Conservation (phyloP, 352 stramenopile genomes). For the Phytophthora lateralis region DNA sequence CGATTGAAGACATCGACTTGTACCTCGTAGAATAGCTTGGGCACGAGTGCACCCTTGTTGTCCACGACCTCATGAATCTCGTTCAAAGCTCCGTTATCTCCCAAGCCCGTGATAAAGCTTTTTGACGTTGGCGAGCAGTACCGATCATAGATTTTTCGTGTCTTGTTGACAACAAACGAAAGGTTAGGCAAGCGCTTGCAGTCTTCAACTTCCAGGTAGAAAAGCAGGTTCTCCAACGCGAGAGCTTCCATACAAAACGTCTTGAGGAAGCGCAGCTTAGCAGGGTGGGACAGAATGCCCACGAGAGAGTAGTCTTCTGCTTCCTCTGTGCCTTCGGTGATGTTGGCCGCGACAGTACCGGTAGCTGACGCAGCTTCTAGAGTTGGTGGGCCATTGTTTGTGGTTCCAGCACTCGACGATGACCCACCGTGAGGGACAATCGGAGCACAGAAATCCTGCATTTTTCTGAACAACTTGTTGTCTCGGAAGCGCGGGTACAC, state of each 20-base stretch:
- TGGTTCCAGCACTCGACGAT: background rate
- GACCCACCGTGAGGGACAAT: constrained; percentile 18
- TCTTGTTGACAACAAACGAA: constrained; percentile 81
- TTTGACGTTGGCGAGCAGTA: constrained; percentile 61
- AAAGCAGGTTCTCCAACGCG: constrained; percentile 82
- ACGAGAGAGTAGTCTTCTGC: constrained; percentile 66
- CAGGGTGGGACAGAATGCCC: constrained; percentile 68
- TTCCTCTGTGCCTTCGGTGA: constrained; percentile 25
- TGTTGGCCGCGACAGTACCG: constrained; percentile 23
- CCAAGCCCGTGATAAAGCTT: constrained; percentile 53
- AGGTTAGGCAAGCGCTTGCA: constrained; percentile 84
- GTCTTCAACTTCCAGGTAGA: constrained; percentile 86
- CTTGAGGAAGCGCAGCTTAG: constrained; percentile 84
- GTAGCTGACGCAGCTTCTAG: constrained; percentile 17
- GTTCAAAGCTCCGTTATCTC: constrained; percentile 30
- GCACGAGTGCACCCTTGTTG: constrained; percentile 47
- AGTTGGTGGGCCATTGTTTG: constrained; percentile 4
- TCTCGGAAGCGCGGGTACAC: constrained; percentile 82
- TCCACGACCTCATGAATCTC: constrained; percentile 61
- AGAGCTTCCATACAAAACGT: constrained; percentile 87
- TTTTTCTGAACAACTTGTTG: constrained; percentile 76
- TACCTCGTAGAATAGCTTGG: constrained; percentile 76
- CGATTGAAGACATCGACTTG: constrained; percentile 58
- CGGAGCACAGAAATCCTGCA: constrained; percentile 73
- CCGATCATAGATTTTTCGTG: constrained; percentile 78